A percentile compares a stretch with the other conserved stretches of the same genome.
Evolutionary conservation across 2,329 filamentous ascomycete species (phyloP).

Genomic region (Ophiostoma sp.): DNA sequence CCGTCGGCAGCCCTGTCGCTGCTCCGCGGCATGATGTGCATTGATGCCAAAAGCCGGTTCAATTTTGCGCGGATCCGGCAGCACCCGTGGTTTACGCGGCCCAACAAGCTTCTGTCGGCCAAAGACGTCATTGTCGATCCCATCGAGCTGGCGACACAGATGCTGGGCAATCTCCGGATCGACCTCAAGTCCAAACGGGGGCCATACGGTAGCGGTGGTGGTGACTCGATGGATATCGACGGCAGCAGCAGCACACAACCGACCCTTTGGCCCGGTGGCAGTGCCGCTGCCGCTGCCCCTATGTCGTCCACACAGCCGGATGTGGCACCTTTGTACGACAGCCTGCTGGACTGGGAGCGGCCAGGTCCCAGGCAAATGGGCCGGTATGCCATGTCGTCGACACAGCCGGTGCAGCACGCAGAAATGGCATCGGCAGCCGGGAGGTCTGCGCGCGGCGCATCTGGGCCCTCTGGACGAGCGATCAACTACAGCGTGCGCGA

Average conservation of each 20-base stretch:
- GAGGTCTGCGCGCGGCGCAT: constrained; percentile 25
- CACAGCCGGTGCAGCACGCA: constrained; percentile 39
- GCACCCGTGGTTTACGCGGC: constrained; percentile 90
- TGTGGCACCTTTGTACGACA: constrained; percentile 59
- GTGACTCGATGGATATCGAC: constrained; percentile 68
- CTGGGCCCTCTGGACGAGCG: background rate
- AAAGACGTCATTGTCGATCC: constrained; percentile 75
- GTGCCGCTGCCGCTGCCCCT: background rate
- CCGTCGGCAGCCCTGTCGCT: constrained; percentile 71
- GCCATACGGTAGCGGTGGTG: constrained; percentile 39
- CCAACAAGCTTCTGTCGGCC: constrained; percentile 67
- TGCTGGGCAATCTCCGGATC: constrained; percentile 87
- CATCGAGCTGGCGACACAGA: constrained; percentile 81
- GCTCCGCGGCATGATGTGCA: constrained; percentile 85
- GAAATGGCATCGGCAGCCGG: constrained; percentile 27
- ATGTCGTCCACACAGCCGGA: constrained; percentile 50
- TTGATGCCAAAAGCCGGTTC: constrained; percentile 71
- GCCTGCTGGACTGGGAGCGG: constrained; percentile 82
- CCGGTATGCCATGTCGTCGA: constrained; percentile 42
- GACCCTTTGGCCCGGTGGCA: background rate
- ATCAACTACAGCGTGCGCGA: constrained; percentile 39
- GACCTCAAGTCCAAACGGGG: constrained; percentile 63
- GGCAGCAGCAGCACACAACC: constrained; percentile 23
- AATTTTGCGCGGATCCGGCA: constrained; percentile 79
- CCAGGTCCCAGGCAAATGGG: constrained; percentile 55